Base-by-base conservation (phyloP, 768 basidiomycete genomes). In the Nevesoporus exiguus region DNA sequence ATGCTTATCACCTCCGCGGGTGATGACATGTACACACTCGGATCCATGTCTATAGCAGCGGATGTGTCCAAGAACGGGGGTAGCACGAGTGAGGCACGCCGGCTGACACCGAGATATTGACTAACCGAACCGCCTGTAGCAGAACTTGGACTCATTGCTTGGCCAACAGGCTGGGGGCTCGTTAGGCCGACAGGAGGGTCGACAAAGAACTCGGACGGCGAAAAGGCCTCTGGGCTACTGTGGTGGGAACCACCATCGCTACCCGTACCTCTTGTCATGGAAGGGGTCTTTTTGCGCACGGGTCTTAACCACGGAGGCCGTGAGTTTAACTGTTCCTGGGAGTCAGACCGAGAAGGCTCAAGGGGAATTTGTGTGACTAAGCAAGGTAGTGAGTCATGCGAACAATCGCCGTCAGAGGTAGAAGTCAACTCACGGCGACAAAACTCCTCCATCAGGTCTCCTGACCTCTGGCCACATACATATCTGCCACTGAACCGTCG, bases 371-470 rank as follows among this genome's bases (percentile, higher is more conserved):
- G 86, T 3, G 91, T 92, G 62, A 88, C 86, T 89, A 61, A 58
- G 25, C 41, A 50, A 54, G 50, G 4, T 48, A 41, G 44, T 66
- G 11, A 60, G 64, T 27, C 49, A 51, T 42, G 29, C 5, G 10
- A 39, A 48, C 42, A 29, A 27, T 46, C 22, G 24, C 14, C 21
- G 46, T 33, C 37, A 42, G 29, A 27, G 24, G 8, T 29, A 17
- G 21, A 51, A 39, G 56, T 49, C n/a, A 15, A 76, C 76, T 70
- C 58, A 87, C 92, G 72, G 68, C 93, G 84, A 74, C 94, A 96
- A 69, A 95, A 94, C 69, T 96, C 94, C 66, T 96, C 93, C 80
- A 97, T 88, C 40, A 96, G 79, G 71, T 96, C 94, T 27, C 93
- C 92, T 43, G 89, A 92, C 48, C 94, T 77, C 40, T 93, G 81